Base-by-base conservation (phyloP, 495 filamentous ascomycete species). In the Xylaria curta region DNA sequence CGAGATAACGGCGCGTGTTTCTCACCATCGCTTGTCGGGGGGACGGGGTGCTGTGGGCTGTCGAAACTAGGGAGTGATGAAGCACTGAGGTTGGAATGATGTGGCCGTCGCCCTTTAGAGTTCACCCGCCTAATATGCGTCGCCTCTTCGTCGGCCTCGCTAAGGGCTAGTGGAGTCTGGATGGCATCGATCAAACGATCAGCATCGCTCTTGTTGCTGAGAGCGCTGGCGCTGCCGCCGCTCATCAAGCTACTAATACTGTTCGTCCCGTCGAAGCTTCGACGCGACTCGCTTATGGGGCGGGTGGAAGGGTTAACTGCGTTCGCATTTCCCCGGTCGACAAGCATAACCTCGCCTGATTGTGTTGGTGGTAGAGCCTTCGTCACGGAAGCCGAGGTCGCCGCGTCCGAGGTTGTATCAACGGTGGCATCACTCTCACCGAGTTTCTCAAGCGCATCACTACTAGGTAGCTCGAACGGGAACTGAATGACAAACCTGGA, bases 401-500 rank as follows among this genome's bases (percentile, higher is more conserved):
- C 75, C 21, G 73, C 64, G 17, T 66, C 69, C 15, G 72, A 53
- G 68, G 51, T 46, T 64, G 75, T 68, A 64, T 76, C 33, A 59
- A 46, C 38, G 71, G 71, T 46, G 3, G 70, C 44, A 47, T 74
- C 68, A 15, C 24, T 58, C 69, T 51, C 65, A 17, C 61, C 21
- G 28, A 66, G 15, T 10, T 73, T 75, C n/a, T 77, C 80, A 19
- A 77, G 71, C 10, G 75, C 68, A 44, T 86, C 84, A 9, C 84
- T 82, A 2, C 82, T 77, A 0, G 91, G 89, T 5, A 94, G 73
- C 8, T 88, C 82, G 68, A 95, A 93, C 4, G 89, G 90, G 47
- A 95, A 76, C 68, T 89, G 88, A 17, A 95, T 88, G 24, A 91
- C 86, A 74, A 98, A 97, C 38, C 92, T 87, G 40, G 94, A 95